Evolutionary conservation across 2,329 filamentous ascomycete species (phyloP), one percentile per base, ranked within the genome.

Genomic region (Penicillium sp.): DNA sequence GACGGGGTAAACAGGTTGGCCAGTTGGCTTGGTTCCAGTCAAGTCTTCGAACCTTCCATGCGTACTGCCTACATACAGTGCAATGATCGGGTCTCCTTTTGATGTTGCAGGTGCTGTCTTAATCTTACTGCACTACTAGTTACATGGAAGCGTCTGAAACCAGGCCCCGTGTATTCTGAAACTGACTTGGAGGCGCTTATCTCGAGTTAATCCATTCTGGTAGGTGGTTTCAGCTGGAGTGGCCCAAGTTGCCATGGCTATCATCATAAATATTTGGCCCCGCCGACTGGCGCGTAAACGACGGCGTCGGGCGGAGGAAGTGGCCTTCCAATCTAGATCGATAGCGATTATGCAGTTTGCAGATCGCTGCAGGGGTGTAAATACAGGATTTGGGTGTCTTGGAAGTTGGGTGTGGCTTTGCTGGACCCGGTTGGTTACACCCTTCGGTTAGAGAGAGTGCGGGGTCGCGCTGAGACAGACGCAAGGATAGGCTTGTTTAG

Each of bases 291-390:
- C 22, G 11, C 39, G 19, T 44, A 58, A 55, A 61, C 46, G 54
- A 55, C 56, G 54, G 47, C 35, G 24, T 14, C 37, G 19, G n/a
- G 14, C 60, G 62, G 60, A 55, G 31, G 24, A 37, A 39, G 54
- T 31, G 33, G 14, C 60, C 60, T 59, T 59, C 60, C 60, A 64
- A 62, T 64, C 44, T 60, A 39, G 18, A 31, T 37, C 50, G 35
- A 54, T 54, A 46, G 35, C 40, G 37, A 50, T 47, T 47, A 60
- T 62, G 62, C 55, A 59, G 18, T 43, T 27, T 43, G 62, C 60
- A 56, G 62, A 60, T 64, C 62, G 13, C 62, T 64, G 62, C 60
- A 64, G 62, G 62, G 62, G 60, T 59, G 22, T 46, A 27, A 16
- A n/a, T 31, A 11, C 43, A 46, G 24, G 43, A 55, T 60, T 44